These are phyloP conservation scores for Aspergillus affinis DNA, from an alignment of 495 filamentous ascomycete species.

Conservation along the genomic window DNA sequence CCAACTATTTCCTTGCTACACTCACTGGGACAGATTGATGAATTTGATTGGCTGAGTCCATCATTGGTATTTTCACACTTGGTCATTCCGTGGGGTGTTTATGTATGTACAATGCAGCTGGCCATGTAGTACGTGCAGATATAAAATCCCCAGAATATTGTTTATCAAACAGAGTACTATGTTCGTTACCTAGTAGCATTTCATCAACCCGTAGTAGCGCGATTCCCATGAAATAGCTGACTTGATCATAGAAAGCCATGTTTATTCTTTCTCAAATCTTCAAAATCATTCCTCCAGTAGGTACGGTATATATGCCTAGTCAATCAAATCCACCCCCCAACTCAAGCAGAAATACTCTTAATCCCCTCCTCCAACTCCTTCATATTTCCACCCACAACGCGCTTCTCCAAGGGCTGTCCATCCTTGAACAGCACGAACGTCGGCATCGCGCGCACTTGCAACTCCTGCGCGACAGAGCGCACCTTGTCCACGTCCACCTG, in stretches of 20 bases:
- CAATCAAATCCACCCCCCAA: neutral
- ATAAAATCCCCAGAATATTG: neutral
- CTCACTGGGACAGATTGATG: slow-evolving; percentile 1
- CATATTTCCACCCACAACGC: slow-evolving; percentile 15
- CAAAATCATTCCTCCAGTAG: no score
- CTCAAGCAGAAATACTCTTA: slow-evolving; percentile 5
- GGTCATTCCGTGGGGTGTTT: neutral
- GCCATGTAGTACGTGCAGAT: neutral
- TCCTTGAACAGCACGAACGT: slow-evolving; percentile 79
- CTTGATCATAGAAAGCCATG: no score
- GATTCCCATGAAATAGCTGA: no score
- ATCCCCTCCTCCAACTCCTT: slow-evolving; percentile 16
- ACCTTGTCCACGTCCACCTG: slow-evolving; percentile 85
- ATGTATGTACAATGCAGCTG: neutral
- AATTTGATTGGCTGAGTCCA: neutral
- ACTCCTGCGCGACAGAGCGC: slow-evolving; percentile 65
- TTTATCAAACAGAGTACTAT: neutral
- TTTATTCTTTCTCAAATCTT: no score
- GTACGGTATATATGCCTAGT: no score
- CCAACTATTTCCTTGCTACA: neutral
- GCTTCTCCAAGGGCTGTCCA: slow-evolving; percentile 42
- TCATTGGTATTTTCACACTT: neutral
- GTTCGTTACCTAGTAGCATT: no score
- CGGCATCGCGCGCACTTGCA: slow-evolving; percentile 81
- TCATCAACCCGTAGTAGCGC: no score